Evolutionary conservation across 2,329 filamentous ascomycete species (phyloP), one percentile per base, ranked within the genome.

Genomic region (Apiospora koreana): DNA sequence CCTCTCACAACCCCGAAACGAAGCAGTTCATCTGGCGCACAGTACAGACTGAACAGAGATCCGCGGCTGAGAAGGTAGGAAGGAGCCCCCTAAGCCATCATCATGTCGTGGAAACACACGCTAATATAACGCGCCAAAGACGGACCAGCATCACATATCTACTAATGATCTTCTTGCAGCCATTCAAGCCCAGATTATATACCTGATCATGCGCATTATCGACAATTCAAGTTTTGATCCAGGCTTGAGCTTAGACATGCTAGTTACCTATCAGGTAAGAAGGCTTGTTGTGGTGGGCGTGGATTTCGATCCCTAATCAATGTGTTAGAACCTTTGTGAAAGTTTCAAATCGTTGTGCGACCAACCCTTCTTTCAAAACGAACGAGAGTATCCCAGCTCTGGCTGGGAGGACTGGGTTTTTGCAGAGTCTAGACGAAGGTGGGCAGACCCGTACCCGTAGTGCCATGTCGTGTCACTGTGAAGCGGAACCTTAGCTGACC

Each of bases 21-120:
- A 71, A 45, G 42, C 62, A 65, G 1, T 74, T 75, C 28, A 66
- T 76, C 43, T 74, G 74, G 72, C 42, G 67, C n/a, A 71, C 71
- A 3, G 72, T 76, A 25, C 68, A 68, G 45, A 68, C 31, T 9
- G 74, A 76, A n/a, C 46, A 50, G 46, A n/a, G 46, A 50, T 50
- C 46, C 9, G 46, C 23, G 10, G 23, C 23, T 1, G 46, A 50
- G 10, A 50, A 28, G 23, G 46, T n/a, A n/a, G n/a, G n/a, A n/a
- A n/a, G 35, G 35, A 5, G 35, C 35, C 10, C 35, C 35, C 35
- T n/a, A 38, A 10, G 35, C 35, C 10, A 5, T 10, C 35, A 38
- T 38, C 5, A 38, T 38, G 5, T 38, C 10, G 35, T 10, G 35
- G 35, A 5, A 38, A 10, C 35, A 38, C 35, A 38, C 35, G 10